Percentiles rank a stretch among this genome's conserved stretches.
Conservation (phyloP, 2,329 filamentous ascomycete species). For the Stagonosporopsis chrysanthemi region DNA sequence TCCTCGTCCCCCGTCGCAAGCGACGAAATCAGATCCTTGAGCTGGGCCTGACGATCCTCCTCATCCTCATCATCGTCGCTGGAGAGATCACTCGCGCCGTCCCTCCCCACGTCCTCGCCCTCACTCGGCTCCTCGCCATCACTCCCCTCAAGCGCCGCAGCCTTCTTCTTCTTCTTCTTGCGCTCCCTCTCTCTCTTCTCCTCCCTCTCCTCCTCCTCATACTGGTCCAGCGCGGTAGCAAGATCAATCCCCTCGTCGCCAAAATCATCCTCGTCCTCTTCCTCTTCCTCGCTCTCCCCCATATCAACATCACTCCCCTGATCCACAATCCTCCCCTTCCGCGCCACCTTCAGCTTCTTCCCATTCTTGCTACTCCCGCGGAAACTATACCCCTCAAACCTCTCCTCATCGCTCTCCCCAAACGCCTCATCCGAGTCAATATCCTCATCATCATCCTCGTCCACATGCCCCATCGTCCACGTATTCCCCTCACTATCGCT, state of each 20-base stretch:
- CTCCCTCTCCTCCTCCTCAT: slow-evolving; percentile 47
- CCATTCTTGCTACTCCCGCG: slow-evolving; percentile 64
- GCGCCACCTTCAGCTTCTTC: slow-evolving; percentile 55
- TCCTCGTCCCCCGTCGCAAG: slow-evolving; percentile 59
- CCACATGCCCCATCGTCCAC: slow-evolving; percentile 78
- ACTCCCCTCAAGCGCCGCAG: slow-evolving; percentile 49
- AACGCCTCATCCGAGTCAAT: slow-evolving; percentile 83
- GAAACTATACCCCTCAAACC: slow-evolving; percentile 78
- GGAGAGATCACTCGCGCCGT: slow-evolving; percentile 59
- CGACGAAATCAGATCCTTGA: slow-evolving; percentile 73
- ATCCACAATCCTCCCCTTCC: slow-evolving; percentile 43
- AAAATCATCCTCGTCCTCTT: slow-evolving; percentile 61
- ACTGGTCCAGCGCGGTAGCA: slow-evolving; percentile 65
- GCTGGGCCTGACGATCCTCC: slow-evolving; percentile 66
- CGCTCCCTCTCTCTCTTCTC: slow-evolving; percentile 33
- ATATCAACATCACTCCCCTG: slow-evolving; percentile 55
- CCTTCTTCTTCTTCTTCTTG: slow-evolving; percentile 53
- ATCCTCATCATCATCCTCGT: slow-evolving; percentile 71
- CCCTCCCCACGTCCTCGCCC: slow-evolving; percentile 53
- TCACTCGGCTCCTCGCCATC: slow-evolving; percentile 62
- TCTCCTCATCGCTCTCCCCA: slow-evolving; percentile 86
- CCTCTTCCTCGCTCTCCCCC: slow-evolving; percentile 54
- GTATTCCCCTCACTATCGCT: slow-evolving; percentile 87
- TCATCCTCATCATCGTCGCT: slow-evolving; percentile 54
- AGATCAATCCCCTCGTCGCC: slow-evolving; percentile 70